Conservation (phyloP, 1,284 basidiomycete genomes). For the Sporisorium graminicola region DNA sequence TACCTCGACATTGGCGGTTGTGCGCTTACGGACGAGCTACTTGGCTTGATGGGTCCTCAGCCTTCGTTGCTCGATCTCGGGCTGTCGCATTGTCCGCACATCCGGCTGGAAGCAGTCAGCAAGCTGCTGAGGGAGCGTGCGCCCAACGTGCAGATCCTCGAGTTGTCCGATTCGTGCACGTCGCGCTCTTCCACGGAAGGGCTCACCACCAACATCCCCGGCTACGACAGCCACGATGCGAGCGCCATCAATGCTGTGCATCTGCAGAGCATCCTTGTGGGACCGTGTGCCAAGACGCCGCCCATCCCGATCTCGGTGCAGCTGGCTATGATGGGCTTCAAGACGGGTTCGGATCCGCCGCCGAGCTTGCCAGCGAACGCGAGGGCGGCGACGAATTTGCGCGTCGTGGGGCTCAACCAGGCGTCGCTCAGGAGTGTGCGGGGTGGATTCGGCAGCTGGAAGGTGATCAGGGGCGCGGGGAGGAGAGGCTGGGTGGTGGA, state of each 20-base stretch:
- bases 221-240: constrained; percentile 72
- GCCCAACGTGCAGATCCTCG: constrained; percentile 84
- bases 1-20: constrained; percentile 92
- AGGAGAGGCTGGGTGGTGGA: constrained; percentile 96
- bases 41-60: constrained; percentile 76
- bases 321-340: constrained; percentile 63
- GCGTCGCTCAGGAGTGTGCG: constrained; percentile 80
- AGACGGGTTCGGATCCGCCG: constrained; percentile 66
- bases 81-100: constrained; percentile 82
- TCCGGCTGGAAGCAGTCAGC: constrained; percentile 79
- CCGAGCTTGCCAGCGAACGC: constrained; percentile 31
- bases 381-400: constrained; percentile 76
- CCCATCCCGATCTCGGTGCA: constrained; percentile 62
- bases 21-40: constrained; percentile 75
- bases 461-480: constrained; percentile 88
- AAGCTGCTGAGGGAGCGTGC: constrained; percentile 80
- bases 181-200: constrained; percentile 37
- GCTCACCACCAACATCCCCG: constrained; percentile 41
- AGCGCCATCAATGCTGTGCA: constrained; percentile 75
- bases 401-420: constrained; percentile 88
- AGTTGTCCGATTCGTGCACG: constrained; percentile 78
- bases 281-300: constrained; percentile 61
- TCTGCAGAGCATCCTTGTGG: constrained; percentile 72
- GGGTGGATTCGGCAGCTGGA: constrained; percentile 84
- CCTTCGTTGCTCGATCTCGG: constrained; percentile 76